Base-by-base conservation (phyloP, 345 rosid genomes). In the Cardamine resedifolia region DNA sequence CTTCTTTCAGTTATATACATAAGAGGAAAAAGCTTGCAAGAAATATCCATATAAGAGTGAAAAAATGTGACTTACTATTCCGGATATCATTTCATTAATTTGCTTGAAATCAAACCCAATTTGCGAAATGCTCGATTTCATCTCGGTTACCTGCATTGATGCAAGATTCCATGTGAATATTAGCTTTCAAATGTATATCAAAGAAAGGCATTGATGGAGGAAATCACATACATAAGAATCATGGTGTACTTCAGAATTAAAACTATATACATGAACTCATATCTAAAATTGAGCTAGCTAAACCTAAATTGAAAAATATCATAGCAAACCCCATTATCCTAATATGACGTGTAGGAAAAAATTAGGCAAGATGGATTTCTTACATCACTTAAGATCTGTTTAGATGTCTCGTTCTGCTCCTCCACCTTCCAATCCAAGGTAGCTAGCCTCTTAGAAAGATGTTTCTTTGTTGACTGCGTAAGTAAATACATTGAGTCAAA, bases 341-440 rank as follows among this genome's bases (percentile, higher is more conserved):
- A 16, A 31, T 58, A 33, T 36, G 9, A 36, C 11, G 3, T 21
- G 48, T 28, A 26, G 10, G 45, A 36, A 31, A 58, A 65, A 15
- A 10, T 43, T n/a, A n/a, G n/a, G n/a, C n/a, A n/a, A n/a, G n/a
- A n/a, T 24, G 52, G 19, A 56, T 49, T 64, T 43, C 49, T 43
- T 86, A 85, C 96, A 82, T 89, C 83, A 79, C 71, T 80, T 53
- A 86, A 74, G 26, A 94, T 89, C 58, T 78, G 82, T 82, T 82
- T 83, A 49, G 94, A 87, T 43, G 84, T 85, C 75, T 85, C 92
- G 36, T 58, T 79, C 78, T 85, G 97, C 81, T 94, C 95, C 74
- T 86, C 91, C 70, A 90, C 58, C 80, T 94, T 90, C 91, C 92
- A 89, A 74, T 90, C 97, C 88, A 90, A 81, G 73, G 50, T 85